Percentiles rank a stretch among this genome's conserved stretches.
Evolutionary conservation across 2,329 filamentous ascomycete species (phyloP).

Genomic region (Pseudogymnoascus sp.): DNA sequence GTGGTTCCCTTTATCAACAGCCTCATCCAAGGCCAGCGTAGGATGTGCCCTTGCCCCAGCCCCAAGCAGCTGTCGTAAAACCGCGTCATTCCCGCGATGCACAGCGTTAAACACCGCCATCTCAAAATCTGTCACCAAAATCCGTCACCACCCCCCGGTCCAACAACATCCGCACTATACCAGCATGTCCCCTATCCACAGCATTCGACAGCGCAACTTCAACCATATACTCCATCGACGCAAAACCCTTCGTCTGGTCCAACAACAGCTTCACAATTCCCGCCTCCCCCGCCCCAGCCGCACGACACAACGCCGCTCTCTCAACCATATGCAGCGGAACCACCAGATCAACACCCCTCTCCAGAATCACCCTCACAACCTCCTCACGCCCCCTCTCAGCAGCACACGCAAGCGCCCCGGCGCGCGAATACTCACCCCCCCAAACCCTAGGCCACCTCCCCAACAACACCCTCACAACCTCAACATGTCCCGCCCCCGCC

Average conservation of each 20-base stretch:
- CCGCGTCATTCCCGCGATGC: background rate
- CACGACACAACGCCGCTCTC: background rate
- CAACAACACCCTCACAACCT: constrained; percentile 1
- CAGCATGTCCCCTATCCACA: background rate
- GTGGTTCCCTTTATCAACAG: background rate
- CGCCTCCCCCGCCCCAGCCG: background rate
- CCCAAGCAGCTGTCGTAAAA: background rate
- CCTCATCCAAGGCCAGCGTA: background rate
- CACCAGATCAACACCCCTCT: background rate
- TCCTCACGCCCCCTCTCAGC: background rate
- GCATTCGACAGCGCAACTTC: background rate
- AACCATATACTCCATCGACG: background rate
- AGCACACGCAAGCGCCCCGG: background rate
- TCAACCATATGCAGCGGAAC: background rate
- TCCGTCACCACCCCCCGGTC: background rate
- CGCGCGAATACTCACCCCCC: background rate
- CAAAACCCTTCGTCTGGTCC: background rate
- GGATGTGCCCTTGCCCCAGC: background rate
- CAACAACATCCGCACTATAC: background rate
- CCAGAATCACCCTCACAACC: background rate
- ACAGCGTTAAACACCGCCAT: background rate
- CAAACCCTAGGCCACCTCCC: background rate
- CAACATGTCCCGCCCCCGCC: background rate
- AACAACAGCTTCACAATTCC: background rate
- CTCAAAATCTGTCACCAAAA: background rate